Evolutionary conservation across 179 eudicot species (phyloP).

Genomic region (Beta macrorhiza): DNA sequence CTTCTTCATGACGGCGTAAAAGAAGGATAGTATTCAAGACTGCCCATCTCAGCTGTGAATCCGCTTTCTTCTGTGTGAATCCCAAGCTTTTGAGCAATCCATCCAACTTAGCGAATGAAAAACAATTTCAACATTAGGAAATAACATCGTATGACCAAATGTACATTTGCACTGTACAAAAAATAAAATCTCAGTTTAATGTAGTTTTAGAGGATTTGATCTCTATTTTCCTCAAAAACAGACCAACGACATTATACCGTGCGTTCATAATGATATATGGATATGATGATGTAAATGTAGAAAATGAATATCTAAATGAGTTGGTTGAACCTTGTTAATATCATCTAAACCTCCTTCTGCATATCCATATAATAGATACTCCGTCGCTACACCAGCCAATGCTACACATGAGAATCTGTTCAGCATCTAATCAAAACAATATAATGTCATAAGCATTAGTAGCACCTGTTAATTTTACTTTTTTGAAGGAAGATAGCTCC

Average conservation of each 20-base stretch:
- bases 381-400: slow-evolving; percentile 94
- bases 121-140: neutral
- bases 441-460: slow-evolving; percentile 11
- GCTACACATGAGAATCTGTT: slow-evolving; percentile 95
- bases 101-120: slow-evolving; percentile 56
- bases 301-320: slow-evolving; percentile 3
- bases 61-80: slow-evolving; percentile 94
- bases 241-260: neutral
- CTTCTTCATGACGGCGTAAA: slow-evolving; percentile 78
- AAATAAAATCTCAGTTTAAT: neutral
- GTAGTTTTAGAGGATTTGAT: neutral
- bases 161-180: too few species aligned
- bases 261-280: neutral
- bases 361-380: slow-evolving; percentile 78
- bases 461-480: neutral
- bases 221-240: neutral
- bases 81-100: slow-evolving; percentile 69
- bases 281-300: neutral
- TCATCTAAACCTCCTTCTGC: slow-evolving; percentile 94
- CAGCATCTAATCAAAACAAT: slow-evolving; percentile 55
- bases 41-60: slow-evolving; percentile 96
- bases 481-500: too few species aligned
- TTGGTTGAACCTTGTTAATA: slow-evolving; percentile 58
- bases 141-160: neutral
- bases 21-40: slow-evolving; percentile 77